Evolutionary conservation across 257 asterid species (phyloP).

Genomic region (Fraxinus quadrangulata): DNA sequence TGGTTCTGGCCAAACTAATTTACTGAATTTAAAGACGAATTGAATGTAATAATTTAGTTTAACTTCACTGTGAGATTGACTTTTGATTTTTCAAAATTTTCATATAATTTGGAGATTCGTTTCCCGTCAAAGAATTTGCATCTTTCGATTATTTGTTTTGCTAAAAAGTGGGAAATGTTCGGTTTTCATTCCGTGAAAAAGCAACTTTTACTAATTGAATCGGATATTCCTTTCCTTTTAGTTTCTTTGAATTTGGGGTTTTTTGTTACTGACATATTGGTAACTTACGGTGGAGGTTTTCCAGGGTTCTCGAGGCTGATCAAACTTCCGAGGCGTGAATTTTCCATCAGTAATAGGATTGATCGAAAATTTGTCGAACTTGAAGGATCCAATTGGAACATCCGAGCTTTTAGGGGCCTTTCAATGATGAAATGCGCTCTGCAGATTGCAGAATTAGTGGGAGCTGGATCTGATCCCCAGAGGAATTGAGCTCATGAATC

Average conservation of each 20-base stretch:
- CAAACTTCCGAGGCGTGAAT: conserved; percentile 32
- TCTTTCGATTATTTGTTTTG: conserved; percentile 21
- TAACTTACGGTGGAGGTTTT: conserved; percentile 34
- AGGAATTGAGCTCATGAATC: conserved; percentile 25
- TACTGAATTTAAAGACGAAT: conserved; percentile 22
- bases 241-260: conserved; percentile 35
- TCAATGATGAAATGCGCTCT: conserved; percentile 17
- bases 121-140: conserved; percentile 29
- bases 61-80: conserved; percentile 13
- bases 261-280: conserved; percentile 30
- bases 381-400: conserved; percentile 24
- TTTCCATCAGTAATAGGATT: conserved; percentile 34
- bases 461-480: conserved; percentile 34
- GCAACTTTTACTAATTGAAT: conserved; percentile 35
- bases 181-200: conserved; percentile 21
- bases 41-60: conserved; percentile 15
- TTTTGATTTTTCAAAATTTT: conserved; percentile 6
- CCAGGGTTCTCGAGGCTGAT: conserved; percentile 43
- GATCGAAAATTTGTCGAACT: conserved; percentile 11
- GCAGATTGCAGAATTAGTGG: conserved; percentile 29
- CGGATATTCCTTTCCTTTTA: conserved; percentile 24
- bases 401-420: conserved; percentile 28
- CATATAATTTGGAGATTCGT: conserved; percentile 26
- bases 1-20: conserved; percentile 42
- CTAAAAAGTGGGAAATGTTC: conserved; percentile 28